Evolutionary conservation across 768 basidiomycete genomes (phyloP).

Genomic region (Kondoa subrosea): DNA sequence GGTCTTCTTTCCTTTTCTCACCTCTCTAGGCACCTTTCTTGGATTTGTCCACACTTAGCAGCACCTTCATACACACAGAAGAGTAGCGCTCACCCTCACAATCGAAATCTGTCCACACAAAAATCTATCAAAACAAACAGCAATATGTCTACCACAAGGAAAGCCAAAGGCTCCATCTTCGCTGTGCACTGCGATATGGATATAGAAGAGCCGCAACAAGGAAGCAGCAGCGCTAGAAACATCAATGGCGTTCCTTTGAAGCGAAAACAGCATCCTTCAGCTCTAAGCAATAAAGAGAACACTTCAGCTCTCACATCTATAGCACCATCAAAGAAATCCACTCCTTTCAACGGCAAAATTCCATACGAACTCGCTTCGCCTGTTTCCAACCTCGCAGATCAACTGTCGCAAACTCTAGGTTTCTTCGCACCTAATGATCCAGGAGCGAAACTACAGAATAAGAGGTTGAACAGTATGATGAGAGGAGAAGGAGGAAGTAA

Average conservation of each 20-base stretch:
- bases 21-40: too few relatives aligned
- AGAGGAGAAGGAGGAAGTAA: background rate
- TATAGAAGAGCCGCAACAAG: too few relatives aligned
- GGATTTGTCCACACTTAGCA: background rate
- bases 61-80: background rate
- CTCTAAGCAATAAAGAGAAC: background rate
- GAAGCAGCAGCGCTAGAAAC: background rate
- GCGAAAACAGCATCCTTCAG: background rate
- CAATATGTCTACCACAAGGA: background rate
- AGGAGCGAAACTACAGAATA: background rate
- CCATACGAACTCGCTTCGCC: background rate
- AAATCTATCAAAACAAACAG: background rate
- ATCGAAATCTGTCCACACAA: too few relatives aligned
- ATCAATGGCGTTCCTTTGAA: background rate
- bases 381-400: background rate
- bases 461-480: background rate
- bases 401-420: background rate
- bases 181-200: background rate
- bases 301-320: background rate
- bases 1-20: too few relatives aligned
- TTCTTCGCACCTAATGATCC: background rate
- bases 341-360: slow-evolving; percentile 1
- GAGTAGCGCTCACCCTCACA: background rate
- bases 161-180: background rate
- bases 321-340: background rate